Conservation (phyloP, 345 rosid species). For the Diplotaxis tenuifolia region DNA sequence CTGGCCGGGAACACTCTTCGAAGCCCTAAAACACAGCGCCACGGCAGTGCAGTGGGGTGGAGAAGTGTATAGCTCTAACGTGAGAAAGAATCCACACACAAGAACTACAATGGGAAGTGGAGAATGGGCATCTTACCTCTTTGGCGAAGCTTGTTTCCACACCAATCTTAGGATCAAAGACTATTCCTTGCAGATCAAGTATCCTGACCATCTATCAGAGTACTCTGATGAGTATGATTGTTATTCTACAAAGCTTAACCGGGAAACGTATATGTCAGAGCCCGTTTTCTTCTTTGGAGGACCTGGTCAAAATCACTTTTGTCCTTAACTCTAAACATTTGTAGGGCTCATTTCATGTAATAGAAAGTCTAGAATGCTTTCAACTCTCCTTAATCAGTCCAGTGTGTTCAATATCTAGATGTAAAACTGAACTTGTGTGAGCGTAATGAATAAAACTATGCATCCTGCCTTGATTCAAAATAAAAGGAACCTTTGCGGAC, state of each 20-base stretch:
- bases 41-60: slow-evolving; percentile 60
- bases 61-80: slow-evolving; percentile 47
- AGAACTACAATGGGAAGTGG: slow-evolving; percentile 61
- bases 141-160: slow-evolving; percentile 34
- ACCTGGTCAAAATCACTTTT: slow-evolving; percentile 37
- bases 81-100: slow-evolving; percentile 49
- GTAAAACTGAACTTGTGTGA: background rate
- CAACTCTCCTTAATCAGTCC: background rate
- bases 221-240: slow-evolving; percentile 33
- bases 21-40: slow-evolving; percentile 34
- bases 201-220: slow-evolving; percentile 38
- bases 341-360: background rate
- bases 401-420: background rate
- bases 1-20: slow-evolving; percentile 45
- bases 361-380: background rate
- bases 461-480: slow-evolving; percentile 5
- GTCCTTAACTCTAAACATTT: slow-evolving; percentile 15
- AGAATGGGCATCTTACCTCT: slow-evolving; percentile 6
- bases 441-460: background rate
- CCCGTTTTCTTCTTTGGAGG: slow-evolving; percentile 52
- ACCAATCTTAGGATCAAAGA: slow-evolving; percentile 43
- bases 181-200: slow-evolving; percentile 37
- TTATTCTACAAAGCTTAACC: slow-evolving; percentile 33
- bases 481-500: no score
- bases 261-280: slow-evolving; percentile 20